A percentile compares a stretch with the other conserved stretches of the same genome.
Evolutionary conservation across 1,284 basidiomycete species (phyloP).

Genomic region (Rhodotorula sp.): DNA sequence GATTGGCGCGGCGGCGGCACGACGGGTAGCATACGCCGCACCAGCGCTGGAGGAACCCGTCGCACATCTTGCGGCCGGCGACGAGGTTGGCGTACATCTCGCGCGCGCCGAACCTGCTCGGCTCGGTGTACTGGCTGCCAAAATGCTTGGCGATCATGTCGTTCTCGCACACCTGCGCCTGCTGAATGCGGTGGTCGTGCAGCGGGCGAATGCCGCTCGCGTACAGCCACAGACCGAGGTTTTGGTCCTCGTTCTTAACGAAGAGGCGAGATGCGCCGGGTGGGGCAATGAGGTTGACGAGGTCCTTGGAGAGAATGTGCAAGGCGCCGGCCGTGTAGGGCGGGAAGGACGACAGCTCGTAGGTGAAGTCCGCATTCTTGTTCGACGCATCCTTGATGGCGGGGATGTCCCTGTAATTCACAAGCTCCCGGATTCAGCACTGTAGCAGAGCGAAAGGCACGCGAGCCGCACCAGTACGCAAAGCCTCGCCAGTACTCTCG

Average conservation of each 20-base stretch:
- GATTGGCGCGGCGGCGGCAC: slow-evolving; percentile 29
- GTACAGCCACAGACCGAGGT: slow-evolving; percentile 38
- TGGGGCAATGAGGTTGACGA: slow-evolving; percentile 35
- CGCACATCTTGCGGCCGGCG: slow-evolving; percentile 29
- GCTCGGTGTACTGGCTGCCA: slow-evolving; percentile 27
- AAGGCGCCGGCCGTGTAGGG: slow-evolving; percentile 39
- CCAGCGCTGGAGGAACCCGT: slow-evolving; percentile 29
- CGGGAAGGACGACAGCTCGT: slow-evolving; percentile 37
- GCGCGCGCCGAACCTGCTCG: slow-evolving; percentile 20
- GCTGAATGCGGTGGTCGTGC: slow-evolving; percentile 41
- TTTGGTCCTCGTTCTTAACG: slow-evolving; percentile 38
- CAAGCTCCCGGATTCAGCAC: not conserved
- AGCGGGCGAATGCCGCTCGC: slow-evolving; percentile 34
- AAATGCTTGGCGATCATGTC: slow-evolving; percentile 43
- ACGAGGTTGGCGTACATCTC: slow-evolving; percentile 40
- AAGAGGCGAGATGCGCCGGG: slow-evolving; percentile 21
- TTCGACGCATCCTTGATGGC: slow-evolving; percentile 38
- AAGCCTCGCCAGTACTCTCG: slow-evolving; percentile 39
- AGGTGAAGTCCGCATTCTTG: slow-evolving; percentile 37
- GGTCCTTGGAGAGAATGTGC: slow-evolving; percentile 39
- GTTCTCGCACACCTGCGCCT: slow-evolving; percentile 41
- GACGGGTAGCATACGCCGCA: slow-evolving; percentile 42
- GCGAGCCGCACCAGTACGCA: slow-evolving; percentile 30
- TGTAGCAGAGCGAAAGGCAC: not conserved
- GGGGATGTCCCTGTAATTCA: slow-evolving; percentile 28